Evolutionary conservation across 805 yeast genomes (phyloP).

Genomic region (Saturnispora sanitii): DNA sequence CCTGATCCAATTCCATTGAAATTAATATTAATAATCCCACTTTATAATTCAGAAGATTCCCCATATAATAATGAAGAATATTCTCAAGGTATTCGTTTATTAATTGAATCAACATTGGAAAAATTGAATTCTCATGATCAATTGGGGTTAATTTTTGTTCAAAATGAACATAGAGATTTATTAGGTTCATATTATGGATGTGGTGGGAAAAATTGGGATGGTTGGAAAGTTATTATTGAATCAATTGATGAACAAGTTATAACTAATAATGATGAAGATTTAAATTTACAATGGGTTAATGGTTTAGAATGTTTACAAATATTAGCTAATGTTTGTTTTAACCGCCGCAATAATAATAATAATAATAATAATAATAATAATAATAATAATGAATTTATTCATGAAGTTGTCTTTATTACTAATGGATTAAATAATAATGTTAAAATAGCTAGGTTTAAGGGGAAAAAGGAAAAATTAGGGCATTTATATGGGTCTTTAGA

Average conservation of each 20-base stretch:
- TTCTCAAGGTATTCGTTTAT: conserved; percentile 12
- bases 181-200: conserved; percentile 28
- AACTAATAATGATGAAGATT: not conserved
- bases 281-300: conserved; percentile 19
- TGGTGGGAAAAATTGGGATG: conserved; percentile 21
- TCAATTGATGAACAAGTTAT: conserved; percentile 15
- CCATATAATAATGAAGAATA: conserved; percentile 17
- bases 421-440: conserved; percentile 11
- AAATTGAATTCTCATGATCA: conserved; percentile 17
- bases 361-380: no score
- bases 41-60: conserved; percentile 15
- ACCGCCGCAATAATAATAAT: no score
- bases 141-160: conserved; percentile 24
- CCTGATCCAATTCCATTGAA: conserved; percentile 28
- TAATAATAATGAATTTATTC: conserved; percentile 7
- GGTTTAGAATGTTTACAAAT: conserved; percentile 18
- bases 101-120: conserved; percentile 11
- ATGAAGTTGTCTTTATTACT: conserved; percentile 18
- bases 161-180: conserved; percentile 10
- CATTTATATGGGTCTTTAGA: no score
- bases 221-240: conserved; percentile 20
- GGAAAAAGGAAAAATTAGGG: not conserved
- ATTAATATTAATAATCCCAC: conserved; percentile 21
- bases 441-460: not conserved
- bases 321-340: conserved; percentile 17